Evolutionary conservation across 2,329 filamentous ascomycete species (phyloP), one percentile per base, ranked within the genome.

Genomic region (Teratosphaeriaceae sp.): DNA sequence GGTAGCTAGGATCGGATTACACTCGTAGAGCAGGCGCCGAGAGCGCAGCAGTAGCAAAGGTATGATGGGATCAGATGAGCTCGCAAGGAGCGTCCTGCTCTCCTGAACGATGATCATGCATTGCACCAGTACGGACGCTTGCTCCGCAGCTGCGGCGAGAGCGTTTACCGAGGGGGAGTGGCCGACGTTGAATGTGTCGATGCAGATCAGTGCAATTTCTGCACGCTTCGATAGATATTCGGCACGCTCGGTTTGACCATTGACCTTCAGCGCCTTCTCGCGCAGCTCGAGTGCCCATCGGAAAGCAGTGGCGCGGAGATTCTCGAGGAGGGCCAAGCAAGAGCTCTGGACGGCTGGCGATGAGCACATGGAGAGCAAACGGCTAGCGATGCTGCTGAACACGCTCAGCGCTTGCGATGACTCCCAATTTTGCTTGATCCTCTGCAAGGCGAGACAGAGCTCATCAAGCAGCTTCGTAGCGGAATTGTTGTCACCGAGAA

Each of bases 191-290:
- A 73, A 73, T 0, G 73, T 76, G 2, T 67, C 62, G 19, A 69
- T 64, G 39, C 78, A 82, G 0, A 84, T 61, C 0, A 84, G 47
- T 0, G 79, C 72, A 0, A 78, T 72, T 60, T 71, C 72, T 0
- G 83, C 66, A 0, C 64, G 66, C 15, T 63, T 59, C 0, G 70
- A 61, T 0, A 43, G 57, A 37, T 56, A 56, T 13, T 37, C 40
- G 2, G 22, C 41, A 5, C 50, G 51, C 9, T 47, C 59, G 1
- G 68, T 60, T 0, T 60, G 54, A 15, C 75, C 67, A 0, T 38
- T 58, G 0, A 67, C 60, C 1, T 52, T 58, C 13, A 63, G 60
- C 0, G 73, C 64, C 36, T 79, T 74, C 0, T 54, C 44, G 1
- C 72, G 67, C 0, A 83, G 61, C 1, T 57, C 48, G 0, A 46